phyloP scores from a whole-genome alignment of 2,329 filamentous ascomycete species.

The Ophiostoma sp. region DNA sequence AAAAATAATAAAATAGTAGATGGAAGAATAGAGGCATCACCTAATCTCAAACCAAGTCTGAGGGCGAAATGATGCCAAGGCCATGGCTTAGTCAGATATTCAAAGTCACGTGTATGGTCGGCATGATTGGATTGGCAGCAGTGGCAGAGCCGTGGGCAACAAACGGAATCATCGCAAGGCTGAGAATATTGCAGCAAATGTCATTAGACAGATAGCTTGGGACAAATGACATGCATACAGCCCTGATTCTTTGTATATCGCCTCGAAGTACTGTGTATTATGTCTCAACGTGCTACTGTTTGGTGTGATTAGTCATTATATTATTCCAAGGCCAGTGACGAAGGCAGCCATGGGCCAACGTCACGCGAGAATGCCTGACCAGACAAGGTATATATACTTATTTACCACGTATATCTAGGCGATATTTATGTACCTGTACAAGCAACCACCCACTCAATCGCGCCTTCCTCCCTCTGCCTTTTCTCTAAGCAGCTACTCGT shows the following conservation, averaged over 20 bases:
- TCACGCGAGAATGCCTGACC: slow-evolving; percentile 23
- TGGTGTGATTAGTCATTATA: slow-evolving; percentile 17
- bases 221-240: not conserved
- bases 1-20: not conserved
- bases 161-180: not conserved
- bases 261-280: too few species aligned
- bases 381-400: slow-evolving; percentile 5
- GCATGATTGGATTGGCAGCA: not conserved
- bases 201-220: not conserved
- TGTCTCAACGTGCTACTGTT: not conserved
- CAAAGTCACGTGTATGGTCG: not conserved
- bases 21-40: not conserved
- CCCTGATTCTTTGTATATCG: not conserved
- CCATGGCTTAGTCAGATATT: not conserved
- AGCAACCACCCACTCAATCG: not conserved
- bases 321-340: slow-evolving; percentile 3
- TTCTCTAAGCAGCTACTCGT: slow-evolving; percentile 9
- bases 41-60: not conserved
- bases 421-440: not conserved
- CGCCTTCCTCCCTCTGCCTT: slow-evolving; percentile 5
- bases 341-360: slow-evolving; percentile 29
- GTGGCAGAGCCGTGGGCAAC: not conserved
- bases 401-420: too few species aligned
- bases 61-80: not conserved
- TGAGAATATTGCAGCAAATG: not conserved